These are phyloP conservation scores for Punica granatum DNA, from an alignment of 345 rosid genomes.

Conservation along the genomic window DNA sequence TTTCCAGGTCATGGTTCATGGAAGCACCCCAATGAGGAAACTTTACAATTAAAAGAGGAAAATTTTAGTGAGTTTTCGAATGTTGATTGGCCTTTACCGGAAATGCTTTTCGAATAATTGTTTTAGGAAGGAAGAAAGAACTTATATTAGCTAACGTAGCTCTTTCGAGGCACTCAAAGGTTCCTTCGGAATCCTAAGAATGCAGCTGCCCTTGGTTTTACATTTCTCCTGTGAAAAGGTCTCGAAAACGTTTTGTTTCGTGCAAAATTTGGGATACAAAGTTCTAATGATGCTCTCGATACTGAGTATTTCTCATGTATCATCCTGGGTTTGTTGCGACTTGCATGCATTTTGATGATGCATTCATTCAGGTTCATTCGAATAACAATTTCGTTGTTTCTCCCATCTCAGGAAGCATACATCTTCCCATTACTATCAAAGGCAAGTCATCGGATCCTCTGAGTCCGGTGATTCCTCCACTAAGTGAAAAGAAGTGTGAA, in stretches of 20 bases:
- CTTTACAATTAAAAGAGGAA: too few species aligned
- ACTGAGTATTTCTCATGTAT: background rate
- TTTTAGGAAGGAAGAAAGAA: too few species aligned
- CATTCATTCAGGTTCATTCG: background rate
- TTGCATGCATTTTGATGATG: background rate
- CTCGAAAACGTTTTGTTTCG: too few species aligned
- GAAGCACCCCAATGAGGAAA: too few species aligned
- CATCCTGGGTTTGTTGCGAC: background rate
- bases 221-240: too few species aligned
- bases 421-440: conserved; percentile 4
- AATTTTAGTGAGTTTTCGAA: background rate
- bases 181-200: too few species aligned
- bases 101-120: too few species aligned
- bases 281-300: background rate
- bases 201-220: background rate
- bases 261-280: background rate
- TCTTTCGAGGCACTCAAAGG: too few species aligned
- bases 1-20: too few species aligned
- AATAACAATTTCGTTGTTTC: background rate
- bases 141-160: too few species aligned
- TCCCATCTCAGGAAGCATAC: conserved; percentile 13
- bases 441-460: conserved; percentile 18
- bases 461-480: conserved; percentile 8
- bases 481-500: conserved; percentile 11
- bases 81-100: too few species aligned